phyloP scores from a whole-genome alignment of 305 asterid genomes.

The Vinca major region DNA sequence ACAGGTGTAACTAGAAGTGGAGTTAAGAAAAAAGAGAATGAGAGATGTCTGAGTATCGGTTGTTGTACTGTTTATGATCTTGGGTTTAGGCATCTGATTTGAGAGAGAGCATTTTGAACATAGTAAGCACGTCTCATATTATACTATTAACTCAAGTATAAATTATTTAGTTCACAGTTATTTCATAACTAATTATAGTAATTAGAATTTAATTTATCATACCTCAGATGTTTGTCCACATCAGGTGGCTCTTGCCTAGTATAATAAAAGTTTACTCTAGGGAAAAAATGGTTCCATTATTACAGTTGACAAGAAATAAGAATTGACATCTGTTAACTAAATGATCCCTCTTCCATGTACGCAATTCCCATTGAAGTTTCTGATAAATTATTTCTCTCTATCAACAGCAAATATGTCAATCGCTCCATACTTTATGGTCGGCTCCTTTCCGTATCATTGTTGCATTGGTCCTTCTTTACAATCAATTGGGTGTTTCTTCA shows the following conservation, averaged over 20 bases:
- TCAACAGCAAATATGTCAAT: conserved; percentile 89
- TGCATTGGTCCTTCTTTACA: conserved; percentile 89
- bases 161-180: too few relatives aligned
- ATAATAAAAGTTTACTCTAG: too few relatives aligned
- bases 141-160: too few relatives aligned
- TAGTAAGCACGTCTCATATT: too few relatives aligned
- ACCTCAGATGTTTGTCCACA: not conserved
- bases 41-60: not conserved
- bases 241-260: too few relatives aligned
- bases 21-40: not conserved
- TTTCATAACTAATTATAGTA: too few relatives aligned
- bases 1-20: not conserved
- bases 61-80: not conserved
- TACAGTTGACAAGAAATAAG: too few relatives aligned
- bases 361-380: not conserved
- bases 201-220: not conserved
- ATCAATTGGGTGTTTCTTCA: conserved; percentile 78
- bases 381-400: conserved; percentile 14
- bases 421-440: conserved; percentile 91
- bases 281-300: too few relatives aligned
- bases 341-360: not conserved
- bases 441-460: conserved; percentile 70
- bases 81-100: too few relatives aligned
- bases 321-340: not conserved
- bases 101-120: too few relatives aligned